Conservation (phyloP, 1,284 basidiomycete genomes). For the Anthracocystis panici-leucophaei region DNA sequence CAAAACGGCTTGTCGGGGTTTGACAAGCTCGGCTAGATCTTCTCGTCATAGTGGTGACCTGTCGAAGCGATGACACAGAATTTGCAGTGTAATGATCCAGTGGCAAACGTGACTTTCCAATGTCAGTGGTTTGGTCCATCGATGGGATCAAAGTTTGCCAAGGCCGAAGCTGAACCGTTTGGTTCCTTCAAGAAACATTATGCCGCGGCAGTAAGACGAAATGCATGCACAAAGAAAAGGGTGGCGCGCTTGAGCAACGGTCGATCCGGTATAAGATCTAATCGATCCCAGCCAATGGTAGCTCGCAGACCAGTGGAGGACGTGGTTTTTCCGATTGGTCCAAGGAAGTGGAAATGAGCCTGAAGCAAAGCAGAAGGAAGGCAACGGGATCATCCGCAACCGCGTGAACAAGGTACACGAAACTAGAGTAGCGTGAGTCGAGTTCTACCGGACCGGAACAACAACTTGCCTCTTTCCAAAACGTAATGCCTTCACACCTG, state of each 20-base stretch:
- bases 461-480: not conserved
- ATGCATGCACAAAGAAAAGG: not conserved
- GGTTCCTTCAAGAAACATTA: not conserved
- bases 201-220: not conserved
- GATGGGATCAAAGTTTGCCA: not conserved
- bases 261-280: conserved; percentile 1
- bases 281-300: conserved; percentile 12
- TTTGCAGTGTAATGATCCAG: not conserved
- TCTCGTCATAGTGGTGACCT: not conserved
- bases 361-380: not conserved
- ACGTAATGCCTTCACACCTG: not conserved
- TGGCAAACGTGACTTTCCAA: not conserved
- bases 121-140: not conserved
- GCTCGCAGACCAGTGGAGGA: not conserved
- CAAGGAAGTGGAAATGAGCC: not conserved
- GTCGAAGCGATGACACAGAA: not conserved
- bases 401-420: not conserved
- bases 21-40: no score
- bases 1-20: no score
- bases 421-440: not conserved
- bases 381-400: not conserved
- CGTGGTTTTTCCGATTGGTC: not conserved
- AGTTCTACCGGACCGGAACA: conserved; percentile 3
- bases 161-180: conserved; percentile 7
- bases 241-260: not conserved